Evolutionary conservation across 176 grass and related monocot genomes (phyloP).

Genomic region (Oryza punctata): DNA sequence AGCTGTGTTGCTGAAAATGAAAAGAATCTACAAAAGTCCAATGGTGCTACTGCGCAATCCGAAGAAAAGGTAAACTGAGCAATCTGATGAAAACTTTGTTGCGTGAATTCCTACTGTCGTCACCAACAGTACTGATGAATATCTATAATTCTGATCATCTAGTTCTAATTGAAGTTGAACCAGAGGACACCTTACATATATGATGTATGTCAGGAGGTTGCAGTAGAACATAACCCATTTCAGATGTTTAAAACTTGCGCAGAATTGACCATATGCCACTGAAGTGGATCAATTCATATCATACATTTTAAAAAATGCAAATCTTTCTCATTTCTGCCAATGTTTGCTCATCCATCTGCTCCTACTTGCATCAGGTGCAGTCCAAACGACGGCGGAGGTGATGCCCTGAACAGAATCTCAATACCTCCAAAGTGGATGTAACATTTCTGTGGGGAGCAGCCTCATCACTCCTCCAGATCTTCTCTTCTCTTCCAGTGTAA

Average conservation of each 20-base stretch:
- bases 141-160: neutral
- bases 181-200: neutral
- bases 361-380: constrained; percentile 48
- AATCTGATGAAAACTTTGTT: neutral
- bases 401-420: constrained; percentile 9
- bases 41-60: constrained; percentile 57
- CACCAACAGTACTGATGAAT: neutral
- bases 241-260: neutral
- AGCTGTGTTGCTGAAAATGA: constrained; percentile 73
- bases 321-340: neutral
- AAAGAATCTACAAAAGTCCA: constrained; percentile 64
- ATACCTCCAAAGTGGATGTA: constrained; percentile 39
- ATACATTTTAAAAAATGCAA: neutral
- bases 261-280: too few species aligned
- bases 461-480: neutral
- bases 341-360: neutral
- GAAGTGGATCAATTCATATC: neutral
- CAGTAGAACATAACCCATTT: neutral
- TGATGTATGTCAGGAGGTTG: neutral
- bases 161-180: neutral
- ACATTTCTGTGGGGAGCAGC: constrained; percentile 39
- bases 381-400: constrained; percentile 82
- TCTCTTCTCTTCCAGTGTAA: neutral
- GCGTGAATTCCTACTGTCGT: neutral
- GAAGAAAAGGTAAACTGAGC: constrained; percentile 67